phyloP scores from a whole-genome alignment of 768 basidiomycete species.

The Collybia nuda region DNA sequence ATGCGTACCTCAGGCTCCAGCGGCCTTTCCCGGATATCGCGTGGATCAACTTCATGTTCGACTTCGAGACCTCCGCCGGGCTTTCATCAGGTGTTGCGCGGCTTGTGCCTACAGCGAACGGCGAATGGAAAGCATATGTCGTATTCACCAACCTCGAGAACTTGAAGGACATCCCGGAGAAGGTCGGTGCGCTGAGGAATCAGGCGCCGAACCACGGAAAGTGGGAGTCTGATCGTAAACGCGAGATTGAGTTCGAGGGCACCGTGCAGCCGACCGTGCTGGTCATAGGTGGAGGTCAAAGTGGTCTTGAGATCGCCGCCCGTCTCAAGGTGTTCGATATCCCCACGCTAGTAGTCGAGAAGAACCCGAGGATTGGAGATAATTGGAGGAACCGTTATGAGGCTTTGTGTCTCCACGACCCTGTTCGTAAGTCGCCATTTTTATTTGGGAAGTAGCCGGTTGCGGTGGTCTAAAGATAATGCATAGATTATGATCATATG shows the following conservation, averaged over 20 bases:
- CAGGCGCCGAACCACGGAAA: slow-evolving; percentile 42
- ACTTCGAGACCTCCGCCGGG: slow-evolving; percentile 46
- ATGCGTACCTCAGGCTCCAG: slow-evolving; percentile 30
- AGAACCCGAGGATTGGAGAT: slow-evolving; percentile 50
- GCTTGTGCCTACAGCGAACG: slow-evolving; percentile 43
- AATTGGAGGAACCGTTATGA: slow-evolving; percentile 64
- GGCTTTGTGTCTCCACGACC: slow-evolving; percentile 53
- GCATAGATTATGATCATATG: slow-evolving; percentile 50
- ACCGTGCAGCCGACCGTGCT: slow-evolving; percentile 48
- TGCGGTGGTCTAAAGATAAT: too few relatives aligned
- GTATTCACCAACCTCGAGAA: slow-evolving; percentile 53
- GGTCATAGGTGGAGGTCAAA: slow-evolving; percentile 56
- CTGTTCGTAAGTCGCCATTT: slow-evolving; percentile 35
- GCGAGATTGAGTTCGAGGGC: slow-evolving; percentile 42
- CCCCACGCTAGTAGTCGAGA: slow-evolving; percentile 58
- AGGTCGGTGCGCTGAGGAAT: slow-evolving; percentile 44
- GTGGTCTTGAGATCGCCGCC: slow-evolving; percentile 60
- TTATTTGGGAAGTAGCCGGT: too few relatives aligned
- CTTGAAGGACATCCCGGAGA: slow-evolving; percentile 52
- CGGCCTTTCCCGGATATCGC: slow-evolving; percentile 49
- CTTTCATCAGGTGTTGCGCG: slow-evolving; percentile 43
- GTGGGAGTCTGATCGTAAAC: slow-evolving; percentile 47
- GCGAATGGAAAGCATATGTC: slow-evolving; percentile 54
- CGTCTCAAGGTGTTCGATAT: slow-evolving; percentile 63
- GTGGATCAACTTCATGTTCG: slow-evolving; percentile 56